These are phyloP conservation scores for Corymbia citriodora DNA, from an alignment of 441 rosid genomes.

Conservation along the genomic window DNA sequence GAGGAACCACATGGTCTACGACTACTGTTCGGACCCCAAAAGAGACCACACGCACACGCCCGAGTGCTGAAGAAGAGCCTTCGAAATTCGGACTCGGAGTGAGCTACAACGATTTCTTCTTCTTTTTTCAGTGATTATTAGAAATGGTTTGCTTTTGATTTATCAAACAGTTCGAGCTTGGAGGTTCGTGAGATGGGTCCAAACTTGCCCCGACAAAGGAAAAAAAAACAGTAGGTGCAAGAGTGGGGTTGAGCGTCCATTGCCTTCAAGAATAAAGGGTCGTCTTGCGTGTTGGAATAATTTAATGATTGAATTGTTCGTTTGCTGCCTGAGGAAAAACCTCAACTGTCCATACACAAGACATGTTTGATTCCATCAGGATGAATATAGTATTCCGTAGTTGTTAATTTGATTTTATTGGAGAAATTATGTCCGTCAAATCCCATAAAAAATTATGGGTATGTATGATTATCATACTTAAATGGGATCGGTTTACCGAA, in stretches of 20 bases:
- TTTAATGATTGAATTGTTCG: neutral
- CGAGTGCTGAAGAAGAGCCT: slow-evolving; percentile 30
- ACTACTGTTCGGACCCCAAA: slow-evolving; percentile 61
- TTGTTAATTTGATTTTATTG: neutral
- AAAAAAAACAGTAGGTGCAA: slow-evolving; percentile 7
- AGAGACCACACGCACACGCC: slow-evolving; percentile 59
- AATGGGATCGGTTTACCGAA: rapidly evolving
- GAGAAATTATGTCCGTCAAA: rapidly evolving
- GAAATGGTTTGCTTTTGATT: neutral
- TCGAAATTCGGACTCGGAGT: neutral
- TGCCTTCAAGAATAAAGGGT: slow-evolving; percentile 12
- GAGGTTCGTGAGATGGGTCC: slow-evolving; percentile 38
- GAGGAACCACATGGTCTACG: slow-evolving; percentile 46
- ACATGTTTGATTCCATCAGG: neutral
- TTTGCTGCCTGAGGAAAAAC: neutral
- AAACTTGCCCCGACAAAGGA: slow-evolving; percentile 11
- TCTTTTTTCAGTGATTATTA: neutral
- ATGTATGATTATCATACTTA: neutral
- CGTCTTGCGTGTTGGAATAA: neutral
- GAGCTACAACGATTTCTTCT: neutral
- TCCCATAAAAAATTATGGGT: rapidly evolving
- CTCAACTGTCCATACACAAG: neutral
- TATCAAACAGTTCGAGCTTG: neutral
- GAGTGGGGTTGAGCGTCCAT: slow-evolving; percentile 39
- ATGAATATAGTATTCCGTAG: neutral